Evolutionary conservation across 1,139 yeast genomes (phyloP).

Genomic region (Candida tetrigidarum): DNA sequence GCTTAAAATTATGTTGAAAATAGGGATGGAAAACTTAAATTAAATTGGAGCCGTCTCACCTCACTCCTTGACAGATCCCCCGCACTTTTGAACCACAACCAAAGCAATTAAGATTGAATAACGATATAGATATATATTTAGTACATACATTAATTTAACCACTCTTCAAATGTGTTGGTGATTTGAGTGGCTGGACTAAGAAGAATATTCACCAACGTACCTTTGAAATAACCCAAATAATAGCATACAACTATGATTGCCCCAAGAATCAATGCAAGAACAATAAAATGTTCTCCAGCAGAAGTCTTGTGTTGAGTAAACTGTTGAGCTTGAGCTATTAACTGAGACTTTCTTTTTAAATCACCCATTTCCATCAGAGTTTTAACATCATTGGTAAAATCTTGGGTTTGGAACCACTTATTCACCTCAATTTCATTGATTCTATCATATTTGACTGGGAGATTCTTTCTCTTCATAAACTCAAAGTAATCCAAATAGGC

Average conservation of each 20-base stretch:
- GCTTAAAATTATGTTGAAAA: too few relatives aligned
- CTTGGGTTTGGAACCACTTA: not conserved
- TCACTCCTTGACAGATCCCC: too few relatives aligned
- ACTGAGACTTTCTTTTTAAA: constrained; percentile 4
- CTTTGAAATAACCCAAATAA: not conserved
- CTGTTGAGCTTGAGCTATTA: not conserved
- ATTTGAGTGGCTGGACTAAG: not conserved
- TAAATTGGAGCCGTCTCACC: too few relatives aligned
- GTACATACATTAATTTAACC: not conserved
- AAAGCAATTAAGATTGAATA: too few relatives aligned
- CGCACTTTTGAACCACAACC: too few relatives aligned
- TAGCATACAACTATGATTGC: not conserved
- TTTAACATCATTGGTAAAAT: not conserved
- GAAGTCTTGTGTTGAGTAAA: not conserved
- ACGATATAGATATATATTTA: too few relatives aligned
- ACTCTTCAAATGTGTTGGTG: not conserved
- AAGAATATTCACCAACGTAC: not conserved
- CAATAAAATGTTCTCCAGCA: constrained; percentile 2
- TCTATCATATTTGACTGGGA: constrained; percentile 6
- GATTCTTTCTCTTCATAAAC: not conserved
- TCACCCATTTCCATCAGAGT: constrained; percentile 1
- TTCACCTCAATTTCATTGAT: constrained; percentile 1
- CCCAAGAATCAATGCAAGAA: not conserved
- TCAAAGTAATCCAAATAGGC: constrained; percentile 4
- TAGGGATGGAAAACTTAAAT: too few relatives aligned